A percentile compares a stretch with the other conserved stretches of the same genome.
phyloP scores from a whole-genome alignment of 768 basidiomycete genomes.

The Chlorophyllum brunneum region DNA sequence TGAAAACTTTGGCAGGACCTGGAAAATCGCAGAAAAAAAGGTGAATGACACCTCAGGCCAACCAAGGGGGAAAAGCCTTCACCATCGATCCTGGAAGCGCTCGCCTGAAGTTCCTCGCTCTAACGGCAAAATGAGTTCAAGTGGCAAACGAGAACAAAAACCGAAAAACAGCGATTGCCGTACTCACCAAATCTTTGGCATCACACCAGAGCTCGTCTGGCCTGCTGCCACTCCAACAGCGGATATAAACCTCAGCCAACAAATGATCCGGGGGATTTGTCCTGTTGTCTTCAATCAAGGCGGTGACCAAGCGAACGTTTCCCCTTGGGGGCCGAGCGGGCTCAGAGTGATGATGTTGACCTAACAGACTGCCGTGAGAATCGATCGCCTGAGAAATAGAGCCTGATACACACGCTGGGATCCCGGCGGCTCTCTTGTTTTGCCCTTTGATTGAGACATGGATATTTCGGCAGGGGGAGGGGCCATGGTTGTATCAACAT shows the following conservation, averaged over 20 bases:
- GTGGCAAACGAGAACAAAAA: not conserved
- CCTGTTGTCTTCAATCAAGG: constrained; percentile 64
- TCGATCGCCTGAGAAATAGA: not conserved
- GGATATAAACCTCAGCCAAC: constrained; percentile 63
- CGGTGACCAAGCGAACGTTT: constrained; percentile 52
- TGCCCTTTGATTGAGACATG: constrained; percentile 2
- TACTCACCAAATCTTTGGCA: constrained; percentile 54
- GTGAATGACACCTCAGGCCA: no score
- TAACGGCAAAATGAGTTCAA: constrained; percentile 18
- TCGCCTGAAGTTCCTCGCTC: constrained; percentile 51
- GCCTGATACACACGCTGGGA: constrained; percentile 4
- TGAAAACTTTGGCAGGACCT: constrained; percentile 71
- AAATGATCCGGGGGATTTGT: constrained; percentile 50
- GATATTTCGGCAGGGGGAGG: constrained; percentile 6
- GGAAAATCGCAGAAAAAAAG: constrained; percentile 8
- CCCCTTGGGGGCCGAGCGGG: constrained; percentile 15
- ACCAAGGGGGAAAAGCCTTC: constrained; percentile 6
- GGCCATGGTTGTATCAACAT: constrained; percentile 1
- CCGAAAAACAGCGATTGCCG: not conserved
- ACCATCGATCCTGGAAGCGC: constrained; percentile 73
- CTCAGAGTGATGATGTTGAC: constrained; percentile 5
- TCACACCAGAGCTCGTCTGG: constrained; percentile 67
- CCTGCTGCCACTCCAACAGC: constrained; percentile 10
- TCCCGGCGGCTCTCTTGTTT: constrained; percentile 4
- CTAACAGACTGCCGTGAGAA: constrained; percentile 1